These are phyloP conservation scores for Paraglomus occultum DNA, from an alignment of 192 early-diverging fungal genomes.

Conservation along the genomic window DNA sequence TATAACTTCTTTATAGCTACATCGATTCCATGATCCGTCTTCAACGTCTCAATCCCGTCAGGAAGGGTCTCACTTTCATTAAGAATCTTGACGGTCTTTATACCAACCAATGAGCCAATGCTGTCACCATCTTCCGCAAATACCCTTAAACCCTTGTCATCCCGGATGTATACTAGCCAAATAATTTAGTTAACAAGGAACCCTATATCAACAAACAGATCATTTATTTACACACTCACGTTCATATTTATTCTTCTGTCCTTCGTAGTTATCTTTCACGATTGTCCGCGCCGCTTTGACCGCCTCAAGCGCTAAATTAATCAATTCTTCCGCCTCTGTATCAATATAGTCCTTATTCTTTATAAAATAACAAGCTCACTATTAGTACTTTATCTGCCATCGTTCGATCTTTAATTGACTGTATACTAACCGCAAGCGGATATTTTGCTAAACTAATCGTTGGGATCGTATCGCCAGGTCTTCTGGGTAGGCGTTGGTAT, in stretches of 20 bases:
- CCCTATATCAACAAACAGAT: neutral
- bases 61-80: too few relatives aligned
- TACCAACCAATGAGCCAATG: too few relatives aligned
- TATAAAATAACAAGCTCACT: slow-evolving; percentile 28
- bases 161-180: too few relatives aligned
- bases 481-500: slow-evolving; percentile 90
- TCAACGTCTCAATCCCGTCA: too few relatives aligned
- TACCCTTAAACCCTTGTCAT: too few relatives aligned
- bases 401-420: neutral
- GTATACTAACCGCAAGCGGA: slow-evolving; percentile 40
- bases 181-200: too few relatives aligned
- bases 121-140: too few relatives aligned
- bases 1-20: too few relatives aligned
- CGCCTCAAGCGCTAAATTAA: slow-evolving; percentile 75
- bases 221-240: neutral
- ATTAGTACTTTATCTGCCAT: neutral
- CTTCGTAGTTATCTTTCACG: too few relatives aligned
- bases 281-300: slow-evolving; percentile 70
- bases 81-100: too few relatives aligned
- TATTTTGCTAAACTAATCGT: slow-evolving; percentile 76
- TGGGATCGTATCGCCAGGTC: slow-evolving; percentile 59
- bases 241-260: too few relatives aligned
- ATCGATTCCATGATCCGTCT: too few relatives aligned
- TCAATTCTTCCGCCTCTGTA: slow-evolving; percentile 69
- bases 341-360: slow-evolving; percentile 55